Conservation (phyloP, 2,329 filamentous ascomycete genomes). For the Hirsutella rhossiliensis region DNA sequence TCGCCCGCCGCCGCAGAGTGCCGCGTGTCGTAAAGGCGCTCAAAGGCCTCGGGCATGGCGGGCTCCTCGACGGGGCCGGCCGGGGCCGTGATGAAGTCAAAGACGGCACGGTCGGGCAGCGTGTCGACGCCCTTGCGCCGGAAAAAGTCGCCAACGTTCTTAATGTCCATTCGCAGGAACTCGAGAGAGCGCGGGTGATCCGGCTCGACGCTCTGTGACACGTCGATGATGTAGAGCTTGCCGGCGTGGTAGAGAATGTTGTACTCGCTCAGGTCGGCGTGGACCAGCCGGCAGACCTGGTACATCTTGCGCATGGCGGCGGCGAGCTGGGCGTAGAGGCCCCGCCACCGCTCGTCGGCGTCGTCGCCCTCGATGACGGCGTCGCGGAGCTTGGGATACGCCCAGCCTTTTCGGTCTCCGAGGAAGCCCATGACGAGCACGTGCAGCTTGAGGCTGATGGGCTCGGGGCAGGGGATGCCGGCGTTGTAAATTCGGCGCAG, state of each 20-base stretch:
- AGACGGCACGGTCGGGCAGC: conserved; percentile 67
- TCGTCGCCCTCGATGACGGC: conserved; percentile 61
- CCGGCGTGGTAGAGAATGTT: conserved; percentile 83
- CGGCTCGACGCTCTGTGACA: conserved; percentile 93
- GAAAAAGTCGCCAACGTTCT: conserved; percentile 94
- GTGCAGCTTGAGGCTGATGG: conserved; percentile 80
- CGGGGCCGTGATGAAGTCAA: conserved; percentile 64
- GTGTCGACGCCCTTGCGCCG: conserved; percentile 71
- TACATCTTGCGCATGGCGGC: conserved; percentile 89
- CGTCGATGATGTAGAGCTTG: conserved; percentile 87
- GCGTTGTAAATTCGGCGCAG: conserved; percentile 71
- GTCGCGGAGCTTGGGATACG: conserved; percentile 81
- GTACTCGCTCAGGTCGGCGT: conserved; percentile 96
- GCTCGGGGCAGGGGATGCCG: conserved; percentile 83
- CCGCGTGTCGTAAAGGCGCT: conserved; percentile 52
- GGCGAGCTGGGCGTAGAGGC: conserved; percentile 71
- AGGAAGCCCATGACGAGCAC: conserved; percentile 93
- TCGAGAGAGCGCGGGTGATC: conserved; percentile 88
- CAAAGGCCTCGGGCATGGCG: conserved; percentile 48
- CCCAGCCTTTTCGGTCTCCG: conserved; percentile 74
- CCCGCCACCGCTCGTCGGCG: conserved; percentile 59
- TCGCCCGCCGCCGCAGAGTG: conserved; percentile 28
- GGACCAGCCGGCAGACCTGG: conserved; percentile 81
- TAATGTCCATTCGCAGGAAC: conserved; percentile 96
- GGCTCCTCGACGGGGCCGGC: conserved; percentile 49